Evolutionary conservation across 306 rosid genomes (phyloP).

Genomic region (Sicyos edulis): DNA sequence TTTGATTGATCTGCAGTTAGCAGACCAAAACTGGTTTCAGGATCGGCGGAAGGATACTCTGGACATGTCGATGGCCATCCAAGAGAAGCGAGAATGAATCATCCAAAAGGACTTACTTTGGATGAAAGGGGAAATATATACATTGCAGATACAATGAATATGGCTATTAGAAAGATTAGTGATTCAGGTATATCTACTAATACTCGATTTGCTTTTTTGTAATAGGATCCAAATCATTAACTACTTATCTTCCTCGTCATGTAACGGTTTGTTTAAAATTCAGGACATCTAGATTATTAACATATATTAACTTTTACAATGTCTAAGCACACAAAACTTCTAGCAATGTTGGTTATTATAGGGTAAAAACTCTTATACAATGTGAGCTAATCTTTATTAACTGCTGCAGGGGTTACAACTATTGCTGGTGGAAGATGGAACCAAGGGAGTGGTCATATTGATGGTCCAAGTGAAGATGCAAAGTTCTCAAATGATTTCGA

Average conservation of each 20-base stretch:
- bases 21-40: constrained; percentile 81
- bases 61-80: constrained; percentile 89
- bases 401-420: constrained; percentile 70
- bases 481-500: constrained; percentile 88
- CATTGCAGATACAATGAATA: constrained; percentile 89
- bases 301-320: no score
- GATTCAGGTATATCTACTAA: constrained; percentile 48
- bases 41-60: constrained; percentile 78
- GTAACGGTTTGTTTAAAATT: not conserved
- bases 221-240: not conserved
- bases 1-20: constrained; percentile 53
- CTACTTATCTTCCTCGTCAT: not conserved
- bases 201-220: not conserved
- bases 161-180: constrained; percentile 90
- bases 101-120: constrained; percentile 77
- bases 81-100: constrained; percentile 90
- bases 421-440: constrained; percentile 97
- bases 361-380: not conserved
- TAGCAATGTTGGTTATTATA: no score
- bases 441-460: constrained; percentile 75
- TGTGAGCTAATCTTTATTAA: not conserved
- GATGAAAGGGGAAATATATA: constrained; percentile 84
- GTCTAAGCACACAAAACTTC: not conserved
- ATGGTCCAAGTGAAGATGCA: constrained; percentile 97
- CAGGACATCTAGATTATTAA: no score